These are phyloP conservation scores for Talinum fruticosum DNA, from an alignment of 148 eudicot genomes.

Conservation along the genomic window DNA sequence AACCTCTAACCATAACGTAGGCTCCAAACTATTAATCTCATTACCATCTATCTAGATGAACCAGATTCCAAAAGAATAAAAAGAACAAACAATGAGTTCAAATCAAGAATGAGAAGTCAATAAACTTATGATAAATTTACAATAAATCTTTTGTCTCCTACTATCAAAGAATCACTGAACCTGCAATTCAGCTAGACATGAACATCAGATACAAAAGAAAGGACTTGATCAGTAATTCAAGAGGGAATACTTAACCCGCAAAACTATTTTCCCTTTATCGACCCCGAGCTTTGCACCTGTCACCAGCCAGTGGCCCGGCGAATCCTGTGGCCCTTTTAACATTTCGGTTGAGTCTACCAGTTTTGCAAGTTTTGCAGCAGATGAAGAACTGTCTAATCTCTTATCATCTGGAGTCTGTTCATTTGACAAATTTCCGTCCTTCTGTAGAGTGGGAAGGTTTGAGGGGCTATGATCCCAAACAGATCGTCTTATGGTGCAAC, in stretches of 20 bases:
- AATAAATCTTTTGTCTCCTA: slow-evolving; percentile 4
- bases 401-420: slow-evolving; percentile 40
- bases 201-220: slow-evolving; percentile 5
- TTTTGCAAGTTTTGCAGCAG: slow-evolving; percentile 61
- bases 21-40: background rate
- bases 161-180: slow-evolving; percentile 11
- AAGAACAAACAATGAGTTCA: background rate
- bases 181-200: slow-evolving; percentile 1
- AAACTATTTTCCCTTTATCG: slow-evolving; percentile 76
- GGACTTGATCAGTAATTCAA: slow-evolving; percentile 63
- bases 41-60: background rate
- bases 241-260: slow-evolving; percentile 82
- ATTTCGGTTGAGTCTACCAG: slow-evolving; percentile 85
- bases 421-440: slow-evolving; percentile 32
- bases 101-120: background rate
- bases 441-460: slow-evolving; percentile 34
- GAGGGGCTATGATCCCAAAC: slow-evolving; percentile 96
- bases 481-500: slow-evolving; percentile 88
- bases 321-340: slow-evolving; percentile 87
- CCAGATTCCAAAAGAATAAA: background rate
- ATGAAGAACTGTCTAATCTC: slow-evolving; percentile 41
- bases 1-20: background rate
- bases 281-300: slow-evolving; percentile 98
- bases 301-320: slow-evolving; percentile 97
- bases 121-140: slow-evolving; percentile 10